Base-by-base conservation (phyloP, 805 yeast species). In the Candida wancherniae region DNA sequence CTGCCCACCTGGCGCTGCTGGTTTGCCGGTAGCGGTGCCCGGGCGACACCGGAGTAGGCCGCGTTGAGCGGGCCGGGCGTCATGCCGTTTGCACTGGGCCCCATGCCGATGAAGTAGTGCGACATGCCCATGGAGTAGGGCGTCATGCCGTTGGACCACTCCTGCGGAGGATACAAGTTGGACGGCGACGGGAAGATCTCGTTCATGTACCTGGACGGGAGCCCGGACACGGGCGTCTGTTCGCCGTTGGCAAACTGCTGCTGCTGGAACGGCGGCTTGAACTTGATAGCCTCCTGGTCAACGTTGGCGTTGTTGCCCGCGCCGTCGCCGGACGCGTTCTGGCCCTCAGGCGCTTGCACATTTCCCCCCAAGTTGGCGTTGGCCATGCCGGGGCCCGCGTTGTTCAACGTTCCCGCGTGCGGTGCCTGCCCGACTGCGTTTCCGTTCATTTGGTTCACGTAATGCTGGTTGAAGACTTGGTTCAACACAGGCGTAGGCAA, bases 121-220 rank as follows among this genome's bases (percentile, higher is more conserved):
- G 66, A 59, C 33, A 56, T 40, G 26, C 48, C 51, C n/a, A 45
- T 38, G 29, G 55, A 52, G 26, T 50, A 53, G 15, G 68, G 68
- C 1, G 70, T 61, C 48, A 59, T 54, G 0, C 68, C 66, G 10
- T 63, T 50, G 17, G 51, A 60, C 71, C 71, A 65, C 29, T 65
- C 71, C 27, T 62, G 70, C 3, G 75, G 67, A 5, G 77, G 73
- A 46, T 81, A 84, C 44, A 78, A 77, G 40, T 74, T 81, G n/a
- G 78, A 73, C 0, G 95, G 95, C 5, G 90, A 81, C 18, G 87
- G 88, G 47, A 84, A 76, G 50, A 80, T 63, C 45, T 84, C 94
- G 36, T 71, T 71, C 24, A 82, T 75, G 45, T 77, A 84, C 30
- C 82, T 67, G 2, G 84, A 74, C 3, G 94, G 88, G 15, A 84